Conservation (phyloP, 495 filamentous ascomycete genomes). For the Neurospora sp. region DNA sequence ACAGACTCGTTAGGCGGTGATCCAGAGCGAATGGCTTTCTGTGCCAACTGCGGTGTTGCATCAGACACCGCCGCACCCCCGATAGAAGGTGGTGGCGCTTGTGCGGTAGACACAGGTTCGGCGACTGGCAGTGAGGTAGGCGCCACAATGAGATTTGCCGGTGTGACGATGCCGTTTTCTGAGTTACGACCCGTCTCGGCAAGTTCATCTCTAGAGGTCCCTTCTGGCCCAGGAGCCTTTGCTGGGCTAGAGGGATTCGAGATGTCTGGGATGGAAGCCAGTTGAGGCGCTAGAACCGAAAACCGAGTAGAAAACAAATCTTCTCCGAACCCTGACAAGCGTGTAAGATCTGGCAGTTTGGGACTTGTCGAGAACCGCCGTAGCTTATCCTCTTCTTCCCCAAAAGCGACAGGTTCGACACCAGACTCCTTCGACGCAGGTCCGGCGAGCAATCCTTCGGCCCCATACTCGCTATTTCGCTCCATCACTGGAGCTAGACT, state of each 20-base stretch:
- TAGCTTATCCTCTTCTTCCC: constrained; percentile 27
- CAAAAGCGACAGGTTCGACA: constrained; percentile 2
- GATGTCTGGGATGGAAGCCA: constrained; percentile 3
- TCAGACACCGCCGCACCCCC: constrained; percentile 2
- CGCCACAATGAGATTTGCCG: neutral
- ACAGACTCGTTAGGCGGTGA: constrained; percentile 6
- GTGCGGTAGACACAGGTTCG: neutral
- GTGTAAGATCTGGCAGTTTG: constrained; percentile 53
- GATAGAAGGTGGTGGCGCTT: neutral
- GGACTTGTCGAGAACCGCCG: constrained; percentile 36
- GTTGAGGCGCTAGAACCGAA: constrained; percentile 3
- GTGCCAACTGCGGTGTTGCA: constrained; percentile 1
- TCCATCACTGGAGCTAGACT: constrained; percentile 47
- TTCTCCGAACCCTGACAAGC: constrained; percentile 55
- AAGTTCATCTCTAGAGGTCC: neutral
- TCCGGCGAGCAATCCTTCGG: constrained; percentile 30
- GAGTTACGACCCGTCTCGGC: neutral
- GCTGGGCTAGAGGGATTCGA: neutral
- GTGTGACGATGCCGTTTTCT: neutral
- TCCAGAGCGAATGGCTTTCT: neutral
- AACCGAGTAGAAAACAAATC: constrained; percentile 29
- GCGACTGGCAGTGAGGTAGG: neutral
- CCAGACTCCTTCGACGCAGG: constrained; percentile 8
- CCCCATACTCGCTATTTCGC: constrained; percentile 47
- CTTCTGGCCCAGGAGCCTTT: neutral